Evolutionary conservation across 2,329 filamentous ascomycete species (phyloP), one percentile per base, ranked within the genome.

Genomic region (Trichoderma cornu-damae): DNA sequence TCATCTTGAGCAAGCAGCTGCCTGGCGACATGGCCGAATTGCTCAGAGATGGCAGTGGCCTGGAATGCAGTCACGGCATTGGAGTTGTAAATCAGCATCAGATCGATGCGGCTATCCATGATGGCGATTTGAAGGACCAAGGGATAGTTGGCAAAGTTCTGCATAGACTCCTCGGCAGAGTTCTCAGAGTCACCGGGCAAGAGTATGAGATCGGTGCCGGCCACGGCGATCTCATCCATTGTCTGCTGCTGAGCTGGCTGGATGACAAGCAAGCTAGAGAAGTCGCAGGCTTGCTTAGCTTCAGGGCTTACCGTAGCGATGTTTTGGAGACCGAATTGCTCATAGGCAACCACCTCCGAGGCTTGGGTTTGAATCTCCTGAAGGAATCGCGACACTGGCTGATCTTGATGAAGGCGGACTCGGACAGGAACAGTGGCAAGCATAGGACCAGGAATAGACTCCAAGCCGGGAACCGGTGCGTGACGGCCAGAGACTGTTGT

Each of bases 251-350:
- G 43, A 30, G 30, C 51, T 26, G 60, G 58, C 16, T 61, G 58
- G 11, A 61, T 58, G 43, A 49, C 47, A 2, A 61, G 44, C 38
- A 61, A 50, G 30, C 54, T 60, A 5, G 48, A 57, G 28, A 61
- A 61, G 26, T 61, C 49, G 28, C 53, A 58, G 11, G 58, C 49
- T 16, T 57, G 48, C 12, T 55, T 55, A 7, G 64, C 58, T 12
- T 65, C 59, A 14, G 44, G 4, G 16, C 43, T 42, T 2, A 59
- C 14, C 6, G 56, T 20, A 6, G 43, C 34, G 78, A 44, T 61
- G 43, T 67, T 63, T 12, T 66, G 63, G 2, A 71, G 57, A 18
- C 66, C 66, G 16, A 66, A 60, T 8, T 69, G 61, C 44, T 66
- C 69, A 52, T 59, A 64, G 2, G 61, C 54, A 8, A 63, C 59